Conservation (phyloP, 805 yeast genomes). For the Crinitomyces ghanaensis region DNA sequence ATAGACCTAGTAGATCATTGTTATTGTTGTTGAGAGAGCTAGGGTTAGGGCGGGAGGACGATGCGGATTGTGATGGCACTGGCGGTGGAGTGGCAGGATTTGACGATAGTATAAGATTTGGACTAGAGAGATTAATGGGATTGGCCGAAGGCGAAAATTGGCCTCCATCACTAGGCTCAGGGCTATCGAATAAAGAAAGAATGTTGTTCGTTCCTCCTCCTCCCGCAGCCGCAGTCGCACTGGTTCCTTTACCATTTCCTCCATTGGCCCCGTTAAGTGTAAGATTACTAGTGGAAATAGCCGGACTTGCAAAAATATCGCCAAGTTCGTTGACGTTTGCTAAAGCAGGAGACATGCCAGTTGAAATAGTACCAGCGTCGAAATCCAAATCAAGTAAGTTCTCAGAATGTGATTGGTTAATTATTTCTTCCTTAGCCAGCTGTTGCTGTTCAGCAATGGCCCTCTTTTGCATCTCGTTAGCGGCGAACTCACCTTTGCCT, state of each 20-base stretch:
- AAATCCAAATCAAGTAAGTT: slow-evolving; percentile 79
- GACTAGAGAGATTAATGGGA: no score
- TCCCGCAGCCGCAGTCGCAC: slow-evolving; percentile 15
- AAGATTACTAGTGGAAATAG: slow-evolving; percentile 15
- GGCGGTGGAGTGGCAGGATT: slow-evolving; percentile 2
- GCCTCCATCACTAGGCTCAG: no score
- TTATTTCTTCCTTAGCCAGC: slow-evolving; percentile 63
- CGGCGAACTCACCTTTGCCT: slow-evolving; percentile 31
- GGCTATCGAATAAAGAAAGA: no score
- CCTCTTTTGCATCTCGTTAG: slow-evolving; percentile 31
- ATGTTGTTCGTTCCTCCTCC: slow-evolving; percentile 14
- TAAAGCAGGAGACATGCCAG: slow-evolving; percentile 16
- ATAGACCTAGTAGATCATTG: slow-evolving; percentile 10
- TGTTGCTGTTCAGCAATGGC: slow-evolving; percentile 69
- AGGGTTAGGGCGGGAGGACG: no score
- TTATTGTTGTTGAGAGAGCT: neutral
- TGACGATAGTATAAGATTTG: no score
- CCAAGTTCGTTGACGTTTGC: slow-evolving; percentile 62
- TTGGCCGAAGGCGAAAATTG: no score
- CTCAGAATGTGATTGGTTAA: slow-evolving; percentile 46
- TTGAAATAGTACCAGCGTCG: slow-evolving; percentile 12
- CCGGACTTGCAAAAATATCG: slow-evolving; percentile 40
- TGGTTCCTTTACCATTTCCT: slow-evolving; percentile 14
- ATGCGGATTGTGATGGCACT: no score
- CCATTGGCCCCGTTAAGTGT: slow-evolving; percentile 9